A percentile compares a stretch with the other conserved stretches of the same genome.
Evolutionary conservation across 805 yeast species (phyloP).

Genomic region (Candida nanaspora): DNA sequence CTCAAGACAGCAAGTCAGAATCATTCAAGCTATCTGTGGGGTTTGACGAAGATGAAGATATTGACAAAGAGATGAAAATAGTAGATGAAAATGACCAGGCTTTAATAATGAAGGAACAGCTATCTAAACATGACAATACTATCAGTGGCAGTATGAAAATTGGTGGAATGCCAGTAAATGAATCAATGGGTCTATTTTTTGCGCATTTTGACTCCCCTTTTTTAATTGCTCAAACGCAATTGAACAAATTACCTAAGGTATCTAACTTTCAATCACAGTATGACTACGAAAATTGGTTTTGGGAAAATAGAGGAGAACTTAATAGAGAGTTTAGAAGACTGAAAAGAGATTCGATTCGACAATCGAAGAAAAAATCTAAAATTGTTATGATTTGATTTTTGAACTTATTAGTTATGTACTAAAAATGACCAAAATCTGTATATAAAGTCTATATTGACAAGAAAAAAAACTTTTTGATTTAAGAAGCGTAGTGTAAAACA

Average conservation of each 20-base stretch:
- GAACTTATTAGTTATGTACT: too few relatives aligned
- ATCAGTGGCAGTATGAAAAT: not conserved
- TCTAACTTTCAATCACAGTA: slow-evolving; percentile 21
- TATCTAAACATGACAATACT: not conserved
- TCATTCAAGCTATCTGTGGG: slow-evolving; percentile 35
- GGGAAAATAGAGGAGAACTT: slow-evolving; percentile 77
- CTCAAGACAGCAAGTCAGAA: slow-evolving; percentile 19
- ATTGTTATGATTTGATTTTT: slow-evolving; percentile 4
- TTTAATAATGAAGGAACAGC: not conserved
- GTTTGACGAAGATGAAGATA: slow-evolving; percentile 38
- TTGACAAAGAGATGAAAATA: slow-evolving; percentile 28
- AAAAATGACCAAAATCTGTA: too few relatives aligned
- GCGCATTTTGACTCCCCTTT: slow-evolving; percentile 82
- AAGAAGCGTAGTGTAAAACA: not conserved
- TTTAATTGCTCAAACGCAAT: slow-evolving; percentile 75
- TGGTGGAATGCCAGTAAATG: not conserved
- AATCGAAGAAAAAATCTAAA: slow-evolving; percentile 35
- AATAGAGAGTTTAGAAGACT: slow-evolving; percentile 68
- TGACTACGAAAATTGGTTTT: slow-evolving; percentile 70
- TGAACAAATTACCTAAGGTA: slow-evolving; percentile 47
- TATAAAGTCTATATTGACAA: too few relatives aligned
- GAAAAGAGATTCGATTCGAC: slow-evolving; percentile 65
- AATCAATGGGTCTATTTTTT: slow-evolving; percentile 61
- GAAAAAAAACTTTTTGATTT: too few relatives aligned
- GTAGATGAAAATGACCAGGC: slow-evolving; percentile 12